Conservation (phyloP, 257 asterid species). For the Capsicum rhomboideum region DNA sequence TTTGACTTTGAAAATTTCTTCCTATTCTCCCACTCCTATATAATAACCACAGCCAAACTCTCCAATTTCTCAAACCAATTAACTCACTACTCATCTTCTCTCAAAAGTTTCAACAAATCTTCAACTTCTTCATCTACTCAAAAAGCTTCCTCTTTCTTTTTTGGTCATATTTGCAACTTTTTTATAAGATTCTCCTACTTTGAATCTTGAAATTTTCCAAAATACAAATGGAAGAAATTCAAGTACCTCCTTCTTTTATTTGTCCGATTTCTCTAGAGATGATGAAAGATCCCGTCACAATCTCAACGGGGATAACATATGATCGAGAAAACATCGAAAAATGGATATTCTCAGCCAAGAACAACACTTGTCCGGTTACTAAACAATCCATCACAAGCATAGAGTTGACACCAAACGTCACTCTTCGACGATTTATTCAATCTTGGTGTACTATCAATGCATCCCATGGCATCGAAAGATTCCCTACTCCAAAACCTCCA, state of each 20-base stretch:
- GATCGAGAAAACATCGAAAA: conserved; percentile 71
- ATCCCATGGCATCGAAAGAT: conserved; percentile 45
- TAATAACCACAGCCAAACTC: background rate
- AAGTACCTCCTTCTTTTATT: conserved; percentile 65
- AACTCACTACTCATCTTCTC: too few relatives aligned
- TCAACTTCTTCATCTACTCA: background rate
- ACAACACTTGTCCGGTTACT: conserved; percentile 59
- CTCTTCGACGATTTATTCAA: conserved; percentile 72
- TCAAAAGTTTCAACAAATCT: too few relatives aligned
- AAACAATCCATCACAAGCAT: conserved; percentile 30
- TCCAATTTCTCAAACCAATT: conserved; percentile 7
- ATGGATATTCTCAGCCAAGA: conserved; percentile 49
- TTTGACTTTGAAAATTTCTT: conserved; percentile 32
- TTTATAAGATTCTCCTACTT: background rate
- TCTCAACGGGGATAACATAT: conserved; percentile 72
- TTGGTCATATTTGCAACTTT: background rate
- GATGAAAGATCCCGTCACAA: conserved; percentile 81
- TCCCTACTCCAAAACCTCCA: conserved; percentile 77
- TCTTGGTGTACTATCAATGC: conserved; percentile 78
- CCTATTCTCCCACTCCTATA: background rate
- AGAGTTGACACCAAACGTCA: conserved; percentile 65
- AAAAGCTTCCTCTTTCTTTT: background rate
- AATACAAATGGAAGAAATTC: conserved; percentile 39
- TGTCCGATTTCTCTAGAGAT: conserved; percentile 75
- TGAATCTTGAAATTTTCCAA: background rate